Conservation (phyloP, 164 flowering plant genomes). For the Aristolochia contorta region DNA sequence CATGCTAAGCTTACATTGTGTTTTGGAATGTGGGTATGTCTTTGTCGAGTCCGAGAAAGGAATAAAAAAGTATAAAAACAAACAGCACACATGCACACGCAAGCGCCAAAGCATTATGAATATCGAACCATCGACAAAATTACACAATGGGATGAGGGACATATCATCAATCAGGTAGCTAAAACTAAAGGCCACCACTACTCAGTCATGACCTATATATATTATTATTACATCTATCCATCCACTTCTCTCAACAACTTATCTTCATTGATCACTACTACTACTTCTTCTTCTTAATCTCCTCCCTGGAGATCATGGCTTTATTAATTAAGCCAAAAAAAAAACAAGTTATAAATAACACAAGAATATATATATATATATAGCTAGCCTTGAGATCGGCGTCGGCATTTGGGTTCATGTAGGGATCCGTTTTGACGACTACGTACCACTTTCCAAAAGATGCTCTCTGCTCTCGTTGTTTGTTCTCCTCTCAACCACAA, state of each 20-base stretch:
- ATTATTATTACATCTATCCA: background rate
- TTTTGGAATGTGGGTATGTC: background rate
- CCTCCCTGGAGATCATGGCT: too few species aligned
- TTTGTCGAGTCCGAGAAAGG: too few species aligned
- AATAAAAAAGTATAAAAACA: too few species aligned
- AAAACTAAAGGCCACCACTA: background rate
- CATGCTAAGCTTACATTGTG: background rate
- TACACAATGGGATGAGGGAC: too few species aligned
- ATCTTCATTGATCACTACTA: constrained; percentile 1
- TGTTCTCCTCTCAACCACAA: constrained; percentile 25
- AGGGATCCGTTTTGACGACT: constrained; percentile 17
- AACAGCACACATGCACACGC: background rate
- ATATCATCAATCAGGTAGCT: too few species aligned
- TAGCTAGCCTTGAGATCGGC: constrained; percentile 54
- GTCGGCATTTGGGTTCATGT: constrained; percentile 20
- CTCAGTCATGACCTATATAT: too few species aligned
- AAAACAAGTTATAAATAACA: too few species aligned
- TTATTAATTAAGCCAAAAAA: too few species aligned
- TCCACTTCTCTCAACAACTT: background rate
- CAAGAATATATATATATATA: too few species aligned
- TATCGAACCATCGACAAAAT: background rate
- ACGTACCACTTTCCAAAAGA: constrained; percentile 66
- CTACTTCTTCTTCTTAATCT: constrained; percentile 11
- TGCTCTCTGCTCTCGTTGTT: constrained; percentile 26
- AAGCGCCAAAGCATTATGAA: background rate